Conservation (phyloP, 2,329 filamentous ascomycete species). For the Pseudonectria buxi region DNA sequence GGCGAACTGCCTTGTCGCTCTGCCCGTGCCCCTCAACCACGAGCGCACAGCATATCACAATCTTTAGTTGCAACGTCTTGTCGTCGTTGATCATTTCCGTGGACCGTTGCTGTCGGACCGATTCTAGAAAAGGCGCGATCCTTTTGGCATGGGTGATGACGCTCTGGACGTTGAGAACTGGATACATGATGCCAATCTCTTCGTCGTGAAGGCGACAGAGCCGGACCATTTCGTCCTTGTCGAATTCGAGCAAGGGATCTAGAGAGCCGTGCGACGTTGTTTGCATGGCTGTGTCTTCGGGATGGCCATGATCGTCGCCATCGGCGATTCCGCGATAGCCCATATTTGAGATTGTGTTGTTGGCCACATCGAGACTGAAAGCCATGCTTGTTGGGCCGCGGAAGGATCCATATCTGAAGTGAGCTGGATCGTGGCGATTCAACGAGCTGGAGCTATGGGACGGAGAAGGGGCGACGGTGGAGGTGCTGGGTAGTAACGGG, state of each 20-base stretch:
- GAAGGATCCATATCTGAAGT: slow-evolving; percentile 58
- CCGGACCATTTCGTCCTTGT: slow-evolving; percentile 71
- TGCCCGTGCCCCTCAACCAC: slow-evolving; percentile 73
- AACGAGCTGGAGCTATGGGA: slow-evolving; percentile 34
- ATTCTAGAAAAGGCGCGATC: slow-evolving; percentile 66
- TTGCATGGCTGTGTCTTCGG: slow-evolving; percentile 13
- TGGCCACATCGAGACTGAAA: slow-evolving; percentile 81
- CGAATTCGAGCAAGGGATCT: slow-evolving; percentile 77
- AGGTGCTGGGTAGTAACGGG: slow-evolving; percentile 26
- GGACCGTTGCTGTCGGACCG: slow-evolving; percentile 28
- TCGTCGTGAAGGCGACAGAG: slow-evolving; percentile 78
- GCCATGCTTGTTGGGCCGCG: slow-evolving; percentile 79
- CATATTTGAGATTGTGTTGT: slow-evolving; percentile 82
- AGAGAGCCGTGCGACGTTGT: slow-evolving; percentile 29
- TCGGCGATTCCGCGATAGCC: slow-evolving; percentile 65
- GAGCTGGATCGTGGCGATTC: slow-evolving; percentile 38
- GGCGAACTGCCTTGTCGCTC: slow-evolving; percentile 62
- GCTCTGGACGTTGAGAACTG: slow-evolving; percentile 67
- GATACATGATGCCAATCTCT: slow-evolving; percentile 89
- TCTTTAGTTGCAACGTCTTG: slow-evolving; percentile 66
- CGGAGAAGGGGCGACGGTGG: slow-evolving; percentile 34
- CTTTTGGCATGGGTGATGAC: slow-evolving; percentile 64
- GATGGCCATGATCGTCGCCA: slow-evolving; percentile 49
- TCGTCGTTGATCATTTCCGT: slow-evolving; percentile 39
- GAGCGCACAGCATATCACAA: slow-evolving; percentile 73